phyloP scores from a whole-genome alignment of 345 rosid genomes.

The Nasturtium officinale region DNA sequence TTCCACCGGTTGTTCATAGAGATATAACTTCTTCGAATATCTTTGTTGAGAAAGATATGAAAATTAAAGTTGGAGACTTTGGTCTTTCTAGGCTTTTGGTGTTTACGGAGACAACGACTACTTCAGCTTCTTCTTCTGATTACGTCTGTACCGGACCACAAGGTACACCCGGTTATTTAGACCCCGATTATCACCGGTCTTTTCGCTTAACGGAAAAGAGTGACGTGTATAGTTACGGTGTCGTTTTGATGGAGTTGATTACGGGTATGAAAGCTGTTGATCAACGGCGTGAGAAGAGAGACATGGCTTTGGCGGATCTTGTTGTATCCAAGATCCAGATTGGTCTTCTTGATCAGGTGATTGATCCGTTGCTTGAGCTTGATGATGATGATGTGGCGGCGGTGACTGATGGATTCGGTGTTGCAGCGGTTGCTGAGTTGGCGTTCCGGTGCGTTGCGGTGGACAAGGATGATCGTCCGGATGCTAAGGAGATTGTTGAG shows the following conservation, averaged over 20 bases:
- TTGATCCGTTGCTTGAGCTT: slow-evolving; percentile 57
- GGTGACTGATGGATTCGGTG: slow-evolving; percentile 35
- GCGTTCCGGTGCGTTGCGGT: slow-evolving; percentile 91
- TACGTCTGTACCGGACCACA: slow-evolving; percentile 94
- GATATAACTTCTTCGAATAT: slow-evolving; percentile 85
- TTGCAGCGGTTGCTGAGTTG: slow-evolving; percentile 80
- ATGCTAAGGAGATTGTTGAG: slow-evolving; percentile 70
- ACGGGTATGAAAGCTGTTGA: slow-evolving; percentile 89
- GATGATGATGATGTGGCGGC: slow-evolving; percentile 44
- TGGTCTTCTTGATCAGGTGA: slow-evolving; percentile 66
- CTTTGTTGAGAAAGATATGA: slow-evolving; percentile 84
- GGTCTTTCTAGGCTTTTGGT: slow-evolving; percentile 80
- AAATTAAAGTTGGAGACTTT: slow-evolving; percentile 81
- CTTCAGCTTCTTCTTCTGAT: slow-evolving; percentile 57
- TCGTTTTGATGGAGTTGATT: slow-evolving; percentile 77
- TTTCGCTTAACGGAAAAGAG: slow-evolving; percentile 90
- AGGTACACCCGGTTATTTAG: slow-evolving; percentile 89
- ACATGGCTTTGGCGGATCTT: slow-evolving; percentile 81
- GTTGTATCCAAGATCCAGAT: slow-evolving; percentile 82
- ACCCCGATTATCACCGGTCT: slow-evolving; percentile 91
- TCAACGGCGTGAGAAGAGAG: slow-evolving; percentile 73
- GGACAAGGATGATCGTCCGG: slow-evolving; percentile 91
- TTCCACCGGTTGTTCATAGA: slow-evolving; percentile 78
- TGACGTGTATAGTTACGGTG: slow-evolving; percentile 88
- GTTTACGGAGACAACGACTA: slow-evolving; percentile 49